Conservation (phyloP, 805 yeast genomes). For the Maudiozyma saulgeensis region DNA sequence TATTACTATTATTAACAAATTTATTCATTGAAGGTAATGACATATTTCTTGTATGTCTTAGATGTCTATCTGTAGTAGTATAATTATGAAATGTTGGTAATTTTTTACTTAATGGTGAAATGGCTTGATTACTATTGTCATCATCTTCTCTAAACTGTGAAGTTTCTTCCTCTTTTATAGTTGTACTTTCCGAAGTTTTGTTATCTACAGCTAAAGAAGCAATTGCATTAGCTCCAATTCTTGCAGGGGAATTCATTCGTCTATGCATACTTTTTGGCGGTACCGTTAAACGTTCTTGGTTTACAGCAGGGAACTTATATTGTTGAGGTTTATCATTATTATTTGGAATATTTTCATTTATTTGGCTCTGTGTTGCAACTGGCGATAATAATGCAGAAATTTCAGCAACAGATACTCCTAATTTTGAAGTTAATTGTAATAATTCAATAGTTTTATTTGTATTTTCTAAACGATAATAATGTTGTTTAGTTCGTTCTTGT, state of each 20-base stretch:
- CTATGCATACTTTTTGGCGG: conserved; percentile 7
- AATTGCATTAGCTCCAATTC: conserved; percentile 64
- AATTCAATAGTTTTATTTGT: conserved; percentile 52
- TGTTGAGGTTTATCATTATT: background rate
- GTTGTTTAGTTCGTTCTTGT: conserved; percentile 79
- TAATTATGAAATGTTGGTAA: background rate
- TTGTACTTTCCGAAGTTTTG: conserved; percentile 4
- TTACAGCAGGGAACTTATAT: background rate
- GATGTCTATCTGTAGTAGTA: background rate
- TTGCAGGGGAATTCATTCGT: conserved; percentile 57
- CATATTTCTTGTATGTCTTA: conserved; percentile 14
- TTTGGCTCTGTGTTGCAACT: background rate
- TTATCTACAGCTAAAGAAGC: conserved; percentile 31
- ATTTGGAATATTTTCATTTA: background rate
- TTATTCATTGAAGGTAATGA: conserved; percentile 16
- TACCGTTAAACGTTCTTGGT: background rate
- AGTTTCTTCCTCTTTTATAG: conserved; percentile 21
- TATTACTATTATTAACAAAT: conserved; percentile 1
- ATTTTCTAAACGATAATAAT: conserved; percentile 56
- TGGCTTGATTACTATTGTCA: background rate
- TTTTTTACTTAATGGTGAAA: background rate
- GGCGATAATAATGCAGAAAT: conserved; percentile 48
- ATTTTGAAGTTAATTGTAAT: conserved; percentile 47
- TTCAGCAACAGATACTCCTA: conserved; percentile 54
- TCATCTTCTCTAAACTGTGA: background rate